Evolutionary conservation across 345 rosid species (phyloP).

Genomic region (Viola odorata): DNA sequence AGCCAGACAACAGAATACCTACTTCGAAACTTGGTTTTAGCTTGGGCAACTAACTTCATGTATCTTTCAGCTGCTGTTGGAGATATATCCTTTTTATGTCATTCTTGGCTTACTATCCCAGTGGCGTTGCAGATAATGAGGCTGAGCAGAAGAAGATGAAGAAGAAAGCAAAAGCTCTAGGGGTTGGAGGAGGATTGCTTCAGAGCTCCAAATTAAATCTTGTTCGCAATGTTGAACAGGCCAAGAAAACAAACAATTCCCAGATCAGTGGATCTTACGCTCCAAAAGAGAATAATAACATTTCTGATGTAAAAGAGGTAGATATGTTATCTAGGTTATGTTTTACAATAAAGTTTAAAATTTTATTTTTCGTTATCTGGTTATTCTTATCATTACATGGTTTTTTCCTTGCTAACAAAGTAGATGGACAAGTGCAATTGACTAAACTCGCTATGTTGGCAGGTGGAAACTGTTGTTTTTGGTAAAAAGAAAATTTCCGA

Average conservation of each 20-base stretch:
- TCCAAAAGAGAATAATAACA: constrained; percentile 36
- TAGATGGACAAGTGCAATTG: background rate
- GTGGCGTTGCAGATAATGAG: constrained; percentile 55
- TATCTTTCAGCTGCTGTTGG: background rate
- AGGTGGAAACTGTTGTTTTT: constrained; percentile 55
- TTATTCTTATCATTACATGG: background rate
- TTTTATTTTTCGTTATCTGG: background rate
- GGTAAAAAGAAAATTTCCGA: constrained; percentile 39
- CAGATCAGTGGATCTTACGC: constrained; percentile 39
- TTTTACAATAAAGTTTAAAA: background rate
- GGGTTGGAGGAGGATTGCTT: constrained; percentile 36
- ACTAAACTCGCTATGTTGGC: constrained; percentile 21
- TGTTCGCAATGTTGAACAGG: constrained; percentile 41
- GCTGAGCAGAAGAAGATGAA: constrained; percentile 51
- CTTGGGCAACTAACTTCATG: background rate
- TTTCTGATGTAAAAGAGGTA: constrained; percentile 57
- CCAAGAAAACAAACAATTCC: constrained; percentile 46
- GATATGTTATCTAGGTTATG: constrained; percentile 11
- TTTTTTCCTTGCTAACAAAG: background rate
- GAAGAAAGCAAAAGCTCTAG: constrained; percentile 50
- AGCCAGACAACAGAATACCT: background rate
- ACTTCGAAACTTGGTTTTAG: background rate
- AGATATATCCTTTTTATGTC: background rate
- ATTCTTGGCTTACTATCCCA: constrained; percentile 10
- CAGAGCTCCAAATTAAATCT: constrained; percentile 36